These are phyloP conservation scores for Penicillium silybi DNA, from an alignment of 495 filamentous ascomycete genomes.

Conservation along the genomic window DNA sequence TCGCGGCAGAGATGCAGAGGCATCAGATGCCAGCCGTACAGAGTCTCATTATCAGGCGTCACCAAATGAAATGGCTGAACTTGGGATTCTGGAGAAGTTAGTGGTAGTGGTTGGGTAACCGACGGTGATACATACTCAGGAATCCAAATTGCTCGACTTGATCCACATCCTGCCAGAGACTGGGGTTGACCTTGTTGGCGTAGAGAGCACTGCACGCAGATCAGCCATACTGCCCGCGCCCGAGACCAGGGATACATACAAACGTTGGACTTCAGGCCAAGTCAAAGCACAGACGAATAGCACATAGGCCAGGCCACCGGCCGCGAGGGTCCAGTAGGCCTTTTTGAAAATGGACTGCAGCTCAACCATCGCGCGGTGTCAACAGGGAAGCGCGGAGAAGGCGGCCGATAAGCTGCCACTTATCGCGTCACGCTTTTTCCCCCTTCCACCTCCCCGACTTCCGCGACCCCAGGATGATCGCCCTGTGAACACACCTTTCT, in stretches of 20 bases:
- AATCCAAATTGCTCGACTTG: conserved; percentile 78
- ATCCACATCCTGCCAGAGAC: conserved; percentile 65
- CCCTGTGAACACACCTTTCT: not conserved
- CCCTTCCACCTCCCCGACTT: conserved; percentile 8
- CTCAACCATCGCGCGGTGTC: conserved; percentile 28
- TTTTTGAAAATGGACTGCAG: conserved; percentile 50
- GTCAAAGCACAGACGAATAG: conserved; percentile 43
- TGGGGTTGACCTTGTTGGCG: conserved; percentile 66
- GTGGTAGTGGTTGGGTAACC: not conserved
- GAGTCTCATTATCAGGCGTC: conserved; percentile 54
- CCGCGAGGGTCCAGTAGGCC: conserved; percentile 53
- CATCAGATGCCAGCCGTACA: conserved; percentile 61
- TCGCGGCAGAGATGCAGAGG: conserved; percentile 51
- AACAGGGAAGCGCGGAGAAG: conserved; percentile 10
- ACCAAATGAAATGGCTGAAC: conserved; percentile 54
- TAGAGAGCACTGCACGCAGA: conserved; percentile 61
- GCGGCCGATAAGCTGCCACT: conserved; percentile 13
- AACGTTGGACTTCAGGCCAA: conserved; percentile 47
- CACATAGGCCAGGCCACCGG: conserved; percentile 50
- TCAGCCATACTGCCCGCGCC: conserved; percentile 6
- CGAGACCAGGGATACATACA: conserved; percentile 30
- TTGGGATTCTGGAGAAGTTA: conserved; percentile 47
- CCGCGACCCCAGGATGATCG: not conserved
- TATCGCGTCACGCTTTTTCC: conserved; percentile 27
- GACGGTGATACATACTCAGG: conserved; percentile 52